These are phyloP conservation scores for Cryptosporidium sp. DNA, from an alignment of 169 alveolate species.

Conservation along the genomic window DNA sequence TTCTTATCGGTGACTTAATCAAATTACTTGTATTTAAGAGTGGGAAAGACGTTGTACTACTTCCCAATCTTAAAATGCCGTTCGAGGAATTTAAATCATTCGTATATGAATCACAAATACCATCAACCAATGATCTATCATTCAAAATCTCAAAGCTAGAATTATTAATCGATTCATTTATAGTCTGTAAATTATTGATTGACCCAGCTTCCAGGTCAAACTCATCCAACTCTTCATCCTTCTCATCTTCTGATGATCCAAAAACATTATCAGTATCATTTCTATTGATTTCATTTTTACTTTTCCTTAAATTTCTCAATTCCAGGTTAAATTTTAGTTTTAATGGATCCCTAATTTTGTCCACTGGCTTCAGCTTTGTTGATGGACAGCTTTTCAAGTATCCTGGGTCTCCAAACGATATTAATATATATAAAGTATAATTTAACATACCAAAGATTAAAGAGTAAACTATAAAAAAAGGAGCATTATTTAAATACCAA, in stretches of 20 bases:
- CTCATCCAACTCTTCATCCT: constrained; percentile 33
- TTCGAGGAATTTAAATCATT: constrained; percentile 7
- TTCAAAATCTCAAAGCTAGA: constrained; percentile 33
- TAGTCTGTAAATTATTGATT: background rate
- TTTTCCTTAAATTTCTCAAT: background rate
- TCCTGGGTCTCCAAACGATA: constrained; percentile 73
- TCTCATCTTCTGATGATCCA: constrained; percentile 23
- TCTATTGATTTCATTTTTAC: background rate
- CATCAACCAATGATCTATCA: background rate
- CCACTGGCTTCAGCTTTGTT: constrained; percentile 48
- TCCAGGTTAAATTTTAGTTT: constrained; percentile 41
- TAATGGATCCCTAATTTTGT: constrained; percentile 42
- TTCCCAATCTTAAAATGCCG: background rate
- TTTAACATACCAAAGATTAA: constrained; percentile 22
- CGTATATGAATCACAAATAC: background rate
- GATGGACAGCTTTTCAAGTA: constrained; percentile 53
- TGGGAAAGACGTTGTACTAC: constrained; percentile 19
- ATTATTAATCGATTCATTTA: background rate
- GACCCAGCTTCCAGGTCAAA: constrained; percentile 23
- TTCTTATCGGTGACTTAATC: constrained; percentile 61
- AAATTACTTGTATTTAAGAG: constrained; percentile 9
- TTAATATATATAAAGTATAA: constrained; percentile 48
- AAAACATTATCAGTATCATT: background rate
- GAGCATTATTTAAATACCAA: constrained; percentile 66
- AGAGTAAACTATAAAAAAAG: constrained; percentile 34